These are phyloP conservation scores for Entomortierella parvispora DNA, from an alignment of 192 early-diverging fungal genomes.

Conservation along the genomic window DNA sequence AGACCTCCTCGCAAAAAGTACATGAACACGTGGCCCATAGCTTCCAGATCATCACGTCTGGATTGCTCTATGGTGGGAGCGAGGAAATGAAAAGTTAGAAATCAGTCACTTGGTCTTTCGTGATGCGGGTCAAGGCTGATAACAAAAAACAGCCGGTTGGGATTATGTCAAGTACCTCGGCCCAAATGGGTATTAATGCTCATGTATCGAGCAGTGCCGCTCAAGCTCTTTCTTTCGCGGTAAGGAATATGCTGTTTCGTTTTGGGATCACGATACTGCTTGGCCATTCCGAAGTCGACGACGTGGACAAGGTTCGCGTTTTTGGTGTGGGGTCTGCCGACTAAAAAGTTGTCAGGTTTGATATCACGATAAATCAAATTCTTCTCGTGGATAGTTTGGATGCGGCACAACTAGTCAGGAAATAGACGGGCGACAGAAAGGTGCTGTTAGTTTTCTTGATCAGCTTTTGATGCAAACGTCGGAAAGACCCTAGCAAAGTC, in stretches of 20 bases:
- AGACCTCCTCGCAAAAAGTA: slow-evolving; percentile 95
- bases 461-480: background rate
- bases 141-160: too few relatives aligned
- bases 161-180: slow-evolving; percentile 63
- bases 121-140: too few relatives aligned
- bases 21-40: slow-evolving; percentile 98
- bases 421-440: background rate
- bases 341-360: slow-evolving; percentile 98
- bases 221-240: slow-evolving; percentile 92
- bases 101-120: too few relatives aligned
- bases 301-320: slow-evolving; percentile 79
- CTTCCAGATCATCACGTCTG: slow-evolving; percentile 95
- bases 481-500: background rate
- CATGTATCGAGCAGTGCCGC: slow-evolving; percentile 98
- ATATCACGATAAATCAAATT: slow-evolving; percentile 98
- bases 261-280: slow-evolving; percentile 95
- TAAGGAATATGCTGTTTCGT: slow-evolving; percentile 99
- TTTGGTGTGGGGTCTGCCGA: slow-evolving; percentile 77
- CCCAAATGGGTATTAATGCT: slow-evolving; percentile 98
- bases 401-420: slow-evolving; percentile 66
- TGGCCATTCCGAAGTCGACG: slow-evolving; percentile 99
- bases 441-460: background rate
- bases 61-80: slow-evolving; percentile 84
- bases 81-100: slow-evolving; percentile 9
- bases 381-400: slow-evolving; percentile 93